Evolutionary conservation across 1,284 basidiomycete genomes (phyloP), one percentile per base, ranked within the genome.

Genomic region (Cryptococcus sp.): DNA sequence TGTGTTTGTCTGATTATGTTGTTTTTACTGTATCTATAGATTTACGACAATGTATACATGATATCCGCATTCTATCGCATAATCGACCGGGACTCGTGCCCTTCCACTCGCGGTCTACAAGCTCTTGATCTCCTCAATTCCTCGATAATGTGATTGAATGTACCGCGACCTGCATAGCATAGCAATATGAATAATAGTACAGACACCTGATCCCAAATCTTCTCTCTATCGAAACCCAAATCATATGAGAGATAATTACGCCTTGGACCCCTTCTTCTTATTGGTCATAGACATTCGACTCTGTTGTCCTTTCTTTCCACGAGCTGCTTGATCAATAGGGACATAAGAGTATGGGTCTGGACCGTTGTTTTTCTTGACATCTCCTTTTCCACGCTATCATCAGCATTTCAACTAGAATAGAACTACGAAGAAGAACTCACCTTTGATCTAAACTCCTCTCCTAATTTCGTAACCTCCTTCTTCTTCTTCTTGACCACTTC

Each of bases 271-370:
- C 59, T 66, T 69, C 68, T 74, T 76, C 65, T 76, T 76, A 62
- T 76, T 76, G 24, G 74, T 76, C 41, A 75, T 65, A 46, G 69
- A 56, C 37, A 61, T 61, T n/a, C 52, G 53, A n/a, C 61, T 55
- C 9, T 56, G 57, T 43, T 64, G 60, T 19, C 59, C 62, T 37
- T 61, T 60, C 48, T 54, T 56, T 37, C 60, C 59, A 41, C 55
- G 49, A n/a, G 87, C 82, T 32, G 87, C 87, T 70, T 91, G 86
- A 21, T 84, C 82, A 49, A 94, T 77, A 10, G 89, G 78, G 40
- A 97, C 74, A 72, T 98, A 99, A 18, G 91, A 91, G 73, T 91
- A 98, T 1, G 96, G 96, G 66, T 93, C 91, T 46, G 78, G 76
- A 46, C 89, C 77, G 36, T 86, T 86, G 22, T 83, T 81, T 69